Percentiles rank a stretch among this genome's conserved stretches.
These are phyloP conservation scores for Meyerozyma carpophila DNA, from an alignment of 1,139 yeast genomes.

Conservation along the genomic window DNA sequence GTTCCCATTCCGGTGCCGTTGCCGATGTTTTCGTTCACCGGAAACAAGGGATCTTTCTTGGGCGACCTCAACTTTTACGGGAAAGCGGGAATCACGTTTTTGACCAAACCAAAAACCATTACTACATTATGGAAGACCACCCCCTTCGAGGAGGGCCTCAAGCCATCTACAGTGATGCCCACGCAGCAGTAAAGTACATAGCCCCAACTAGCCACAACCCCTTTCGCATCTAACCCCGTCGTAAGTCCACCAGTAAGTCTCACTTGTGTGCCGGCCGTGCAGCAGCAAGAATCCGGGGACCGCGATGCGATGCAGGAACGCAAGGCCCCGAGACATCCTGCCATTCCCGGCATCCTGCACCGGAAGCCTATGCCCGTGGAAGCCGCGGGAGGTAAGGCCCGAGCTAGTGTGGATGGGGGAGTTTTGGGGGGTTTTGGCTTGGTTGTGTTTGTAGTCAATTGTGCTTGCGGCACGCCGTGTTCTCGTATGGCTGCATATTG, in stretches of 20 bases:
- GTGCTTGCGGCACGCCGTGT: no score
- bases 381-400: background rate
- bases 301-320: background rate
- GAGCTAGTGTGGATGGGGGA: background rate
- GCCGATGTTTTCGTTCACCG: constrained; percentile 81
- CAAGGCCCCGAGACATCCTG: background rate
- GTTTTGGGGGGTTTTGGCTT: background rate
- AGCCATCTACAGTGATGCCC: constrained; percentile 65
- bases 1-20: constrained; percentile 84
- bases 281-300: background rate
- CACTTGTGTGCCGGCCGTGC: background rate
- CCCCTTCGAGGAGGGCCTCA: constrained; percentile 39
- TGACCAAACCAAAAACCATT: constrained; percentile 74
- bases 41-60: constrained; percentile 70
- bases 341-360: background rate
- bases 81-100: constrained; percentile 64
- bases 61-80: constrained; percentile 82
- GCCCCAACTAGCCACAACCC: background rate
- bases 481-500: no score
- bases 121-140: constrained; percentile 65
- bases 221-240: background rate
- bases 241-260: background rate
- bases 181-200: constrained; percentile 36
- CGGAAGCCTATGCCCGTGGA: background rate
- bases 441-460: no score